Evolutionary conservation across 1,284 basidiomycete species (phyloP).

Genomic region (Ustanciosporium gigantosporum): DNA sequence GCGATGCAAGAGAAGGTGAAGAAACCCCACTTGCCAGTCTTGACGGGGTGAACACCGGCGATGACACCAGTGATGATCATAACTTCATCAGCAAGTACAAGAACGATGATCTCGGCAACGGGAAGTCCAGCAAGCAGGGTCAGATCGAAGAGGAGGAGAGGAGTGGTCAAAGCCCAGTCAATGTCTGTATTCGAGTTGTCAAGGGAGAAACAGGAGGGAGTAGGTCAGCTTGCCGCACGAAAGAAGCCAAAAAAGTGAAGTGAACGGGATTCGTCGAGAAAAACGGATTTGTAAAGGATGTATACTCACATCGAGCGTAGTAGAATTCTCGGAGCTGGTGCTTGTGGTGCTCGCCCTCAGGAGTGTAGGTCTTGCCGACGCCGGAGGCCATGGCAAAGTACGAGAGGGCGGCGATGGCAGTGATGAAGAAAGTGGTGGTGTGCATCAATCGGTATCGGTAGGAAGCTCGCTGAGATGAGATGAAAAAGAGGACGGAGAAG

Average conservation of each 20-base stretch:
- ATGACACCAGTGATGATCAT: conserved; percentile 52
- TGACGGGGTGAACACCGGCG: conserved; percentile 46
- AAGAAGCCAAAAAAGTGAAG: not conserved
- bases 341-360: conserved; percentile 16
- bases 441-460: conserved; percentile 52
- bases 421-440: conserved; percentile 48
- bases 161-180: conserved; percentile 50
- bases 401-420: conserved; percentile 38
- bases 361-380: conserved; percentile 32
- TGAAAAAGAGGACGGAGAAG: conserved; percentile 42
- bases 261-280: too few relatives aligned
- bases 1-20: conserved; percentile 44
- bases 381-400: conserved; percentile 55
- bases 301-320: conserved; percentile 43
- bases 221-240: not conserved
- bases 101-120: conserved; percentile 45
- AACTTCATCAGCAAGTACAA: conserved; percentile 41
- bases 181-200: conserved; percentile 35
- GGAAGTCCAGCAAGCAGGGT: conserved; percentile 49
- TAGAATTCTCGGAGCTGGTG: conserved; percentile 34
- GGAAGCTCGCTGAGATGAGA: conserved; percentile 41
- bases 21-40: conserved; percentile 48
- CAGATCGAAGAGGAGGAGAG: conserved; percentile 47
- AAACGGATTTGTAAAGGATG: not conserved
- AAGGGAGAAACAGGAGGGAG: too few relatives aligned